Evolutionary conservation across 83 land plant genomes (phyloP), one percentile per base, ranked within the genome.

Genomic region (Picea mariana): DNA sequence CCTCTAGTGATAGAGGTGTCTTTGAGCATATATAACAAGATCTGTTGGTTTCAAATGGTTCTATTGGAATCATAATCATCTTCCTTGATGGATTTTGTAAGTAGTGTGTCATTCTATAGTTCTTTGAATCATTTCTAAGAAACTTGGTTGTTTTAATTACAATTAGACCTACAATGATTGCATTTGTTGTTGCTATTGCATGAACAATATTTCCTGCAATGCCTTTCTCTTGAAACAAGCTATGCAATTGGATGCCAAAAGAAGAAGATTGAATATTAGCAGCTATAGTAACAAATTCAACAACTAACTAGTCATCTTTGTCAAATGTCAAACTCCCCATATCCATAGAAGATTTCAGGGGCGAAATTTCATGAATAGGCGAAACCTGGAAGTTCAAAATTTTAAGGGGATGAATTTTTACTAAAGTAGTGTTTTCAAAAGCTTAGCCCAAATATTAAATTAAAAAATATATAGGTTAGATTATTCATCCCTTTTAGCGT

Each of bases 121-220:
- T 90, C 12, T 87, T 62, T 2, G 82, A 61, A 82, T 89, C 91
- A 67, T 84, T 87, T 78, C 84, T 90, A 58, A 98, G 95, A 67
- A 98, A 91, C 88, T 98, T 98, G 7, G 95, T 90, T 79, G 98
- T 92, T 87, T 98, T 99, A 72, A 96, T 87, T 47, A 96, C 98
- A 79, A 98, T 96, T 81, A 98, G 85, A 5, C 99, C 99, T 78
- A 99, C 96, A 79, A 98, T 91, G 68, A 94, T 86, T 24, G 99
- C 99, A 93, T 98, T 98, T 59, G 99, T 98, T 79, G 99, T 98
- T 78, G 99, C 99, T 79, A 98, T 96, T 83, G 99, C 99, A 91
- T 98, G 99, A 27, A 98, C 92, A 81, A 98, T 98, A 81, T 98
- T 98, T 12, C 99, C 99, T 85, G 99, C 99, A 85, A 98, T 96